Conservation (phyloP, 1,139 yeast species). For the Blastobotrys indianensis region DNA sequence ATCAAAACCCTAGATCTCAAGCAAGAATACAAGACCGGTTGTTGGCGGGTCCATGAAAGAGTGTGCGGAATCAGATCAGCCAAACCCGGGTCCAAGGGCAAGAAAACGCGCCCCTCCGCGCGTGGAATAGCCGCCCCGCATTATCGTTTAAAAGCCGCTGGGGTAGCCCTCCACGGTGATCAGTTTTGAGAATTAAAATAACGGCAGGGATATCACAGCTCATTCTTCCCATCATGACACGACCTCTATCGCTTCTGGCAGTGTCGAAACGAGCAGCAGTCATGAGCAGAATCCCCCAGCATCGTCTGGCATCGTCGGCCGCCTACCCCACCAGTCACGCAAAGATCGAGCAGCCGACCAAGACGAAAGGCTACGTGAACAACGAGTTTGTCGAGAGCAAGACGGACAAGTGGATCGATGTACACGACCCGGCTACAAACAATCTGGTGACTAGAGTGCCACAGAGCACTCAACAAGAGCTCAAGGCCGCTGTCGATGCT, state of each 20-base stretch:
- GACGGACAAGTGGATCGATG: slow-evolving; percentile 59
- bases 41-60: too few relatives aligned
- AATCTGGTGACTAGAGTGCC: slow-evolving; percentile 63
- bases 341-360: slow-evolving; percentile 40
- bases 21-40: too few relatives aligned
- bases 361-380: slow-evolving; percentile 54
- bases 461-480: slow-evolving; percentile 62
- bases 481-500: slow-evolving; percentile 59
- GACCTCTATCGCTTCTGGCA: background rate
- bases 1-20: too few relatives aligned
- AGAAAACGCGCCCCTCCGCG: background rate
- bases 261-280: background rate
- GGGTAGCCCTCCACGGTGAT: too few relatives aligned
- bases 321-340: slow-evolving; percentile 45
- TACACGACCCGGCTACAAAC: slow-evolving; percentile 75
- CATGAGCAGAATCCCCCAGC: slow-evolving; percentile 6
- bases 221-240: background rate
- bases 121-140: slow-evolving; percentile 5
- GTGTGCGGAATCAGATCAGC: too few relatives aligned
- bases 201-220: background rate
- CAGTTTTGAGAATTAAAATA: background rate
- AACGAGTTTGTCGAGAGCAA: slow-evolving; percentile 54
- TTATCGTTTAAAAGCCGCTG: background rate
- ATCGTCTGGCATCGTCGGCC: slow-evolving; percentile 10
- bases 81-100: background rate